Conservation (phyloP, 441 rosid species). For the Adansonia gregorii region DNA sequence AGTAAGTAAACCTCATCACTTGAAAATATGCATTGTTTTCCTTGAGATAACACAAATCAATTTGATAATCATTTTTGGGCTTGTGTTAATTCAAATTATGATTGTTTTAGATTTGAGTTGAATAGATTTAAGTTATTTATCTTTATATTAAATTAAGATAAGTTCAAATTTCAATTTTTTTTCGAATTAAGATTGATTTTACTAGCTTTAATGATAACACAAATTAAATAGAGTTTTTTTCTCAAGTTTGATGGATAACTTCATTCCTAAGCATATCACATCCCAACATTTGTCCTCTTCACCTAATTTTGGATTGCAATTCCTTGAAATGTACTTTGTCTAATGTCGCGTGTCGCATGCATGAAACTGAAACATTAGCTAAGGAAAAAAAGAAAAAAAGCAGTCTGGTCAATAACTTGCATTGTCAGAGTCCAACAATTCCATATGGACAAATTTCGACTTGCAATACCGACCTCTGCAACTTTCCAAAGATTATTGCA, state of each 20-base stretch:
- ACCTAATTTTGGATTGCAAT: neutral
- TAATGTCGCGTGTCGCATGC: neutral
- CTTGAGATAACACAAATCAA: too few species aligned
- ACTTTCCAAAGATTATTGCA: neutral
- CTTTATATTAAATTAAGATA: too few species aligned
- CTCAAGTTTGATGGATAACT: neutral
- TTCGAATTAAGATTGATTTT: too few species aligned
- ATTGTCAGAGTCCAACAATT: conserved; percentile 12
- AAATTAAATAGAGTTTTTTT: too few species aligned
- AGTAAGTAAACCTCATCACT: neutral
- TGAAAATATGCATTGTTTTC: neutral
- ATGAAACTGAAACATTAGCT: conserved; percentile 14
- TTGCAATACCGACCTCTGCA: neutral
- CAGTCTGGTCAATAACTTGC: conserved; percentile 1
- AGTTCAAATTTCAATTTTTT: too few species aligned
- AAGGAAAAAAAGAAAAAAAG: neutral
- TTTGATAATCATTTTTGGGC: too few species aligned
- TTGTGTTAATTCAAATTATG: too few species aligned
- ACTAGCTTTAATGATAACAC: too few species aligned
- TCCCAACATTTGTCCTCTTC: too few species aligned
- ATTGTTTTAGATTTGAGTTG: too few species aligned
- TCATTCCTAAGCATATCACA: conserved; percentile 13
- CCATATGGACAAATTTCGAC: neutral
- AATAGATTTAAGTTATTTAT: too few species aligned
- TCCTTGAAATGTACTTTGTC: neutral